These are phyloP conservation scores for Cudoniella acicularis DNA, from an alignment of 495 filamentous ascomycete genomes.

Conservation along the genomic window DNA sequence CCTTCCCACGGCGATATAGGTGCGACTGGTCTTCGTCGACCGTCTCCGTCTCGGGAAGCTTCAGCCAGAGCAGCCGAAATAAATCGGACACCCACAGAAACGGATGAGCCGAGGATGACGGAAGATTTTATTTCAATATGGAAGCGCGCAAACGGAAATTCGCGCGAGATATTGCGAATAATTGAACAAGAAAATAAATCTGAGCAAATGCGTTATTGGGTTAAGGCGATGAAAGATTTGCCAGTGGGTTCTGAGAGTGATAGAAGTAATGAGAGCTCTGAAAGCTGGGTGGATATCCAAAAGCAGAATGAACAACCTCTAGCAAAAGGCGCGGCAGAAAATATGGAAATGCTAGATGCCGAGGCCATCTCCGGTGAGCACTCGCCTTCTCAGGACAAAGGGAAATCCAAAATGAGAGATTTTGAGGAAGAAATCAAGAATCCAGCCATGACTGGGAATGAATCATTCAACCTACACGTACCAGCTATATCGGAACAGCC, in stretches of 20 bases:
- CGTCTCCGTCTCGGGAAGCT: conserved; percentile 11
- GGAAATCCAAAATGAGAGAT: conserved; percentile 30
- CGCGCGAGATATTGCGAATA: conserved; percentile 54
- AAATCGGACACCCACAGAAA: conserved; percentile 21
- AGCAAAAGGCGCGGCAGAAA: background rate
- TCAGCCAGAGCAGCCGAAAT: conserved; percentile 20
- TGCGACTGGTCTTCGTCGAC: background rate
- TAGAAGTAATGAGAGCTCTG: conserved; percentile 17
- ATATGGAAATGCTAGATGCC: no score
- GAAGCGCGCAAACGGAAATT: conserved; percentile 46
- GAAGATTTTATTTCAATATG: conserved; percentile 27
- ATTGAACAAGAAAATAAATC: conserved; percentile 58
- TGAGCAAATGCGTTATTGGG: conserved; percentile 52
- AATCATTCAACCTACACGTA: background rate
- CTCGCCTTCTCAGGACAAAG: conserved; percentile 28
- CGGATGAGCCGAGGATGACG: conserved; percentile 20
- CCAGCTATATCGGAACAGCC: no score
- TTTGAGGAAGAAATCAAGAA: background rate
- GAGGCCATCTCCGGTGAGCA: no score
- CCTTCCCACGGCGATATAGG: background rate
- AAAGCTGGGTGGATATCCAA: conserved; percentile 20
- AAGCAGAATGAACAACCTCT: background rate
- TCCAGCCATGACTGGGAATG: background rate
- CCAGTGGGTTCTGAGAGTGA: conserved; percentile 6
- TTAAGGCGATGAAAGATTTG: conserved; percentile 27